These are phyloP conservation scores for Erodium moschatum DNA, from an alignment of 441 rosid species.

Conservation along the genomic window DNA sequence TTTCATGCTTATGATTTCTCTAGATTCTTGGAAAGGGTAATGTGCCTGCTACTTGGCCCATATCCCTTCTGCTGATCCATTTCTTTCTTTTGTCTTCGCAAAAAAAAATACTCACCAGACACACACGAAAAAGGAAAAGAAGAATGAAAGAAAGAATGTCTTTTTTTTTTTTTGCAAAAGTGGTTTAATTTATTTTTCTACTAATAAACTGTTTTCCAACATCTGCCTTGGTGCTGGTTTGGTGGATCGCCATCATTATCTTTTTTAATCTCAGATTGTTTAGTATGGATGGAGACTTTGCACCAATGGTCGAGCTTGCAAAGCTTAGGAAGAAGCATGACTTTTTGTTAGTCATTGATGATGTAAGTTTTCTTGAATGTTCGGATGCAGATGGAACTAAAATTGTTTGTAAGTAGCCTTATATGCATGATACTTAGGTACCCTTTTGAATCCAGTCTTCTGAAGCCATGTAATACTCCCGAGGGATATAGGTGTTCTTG, in stretches of 20 bases:
- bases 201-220: not conserved
- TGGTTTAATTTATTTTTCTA: not conserved
- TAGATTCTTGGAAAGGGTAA: not conserved
- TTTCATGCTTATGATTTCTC: not conserved
- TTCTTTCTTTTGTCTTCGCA: not conserved
- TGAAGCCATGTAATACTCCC: not conserved
- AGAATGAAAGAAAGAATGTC: not conserved
- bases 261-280: conserved; percentile 50
- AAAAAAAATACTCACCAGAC: not conserved
- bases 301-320: conserved; percentile 71
- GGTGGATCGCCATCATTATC: conserved; percentile 9
- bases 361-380: conserved; percentile 45
- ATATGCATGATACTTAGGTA: not conserved
- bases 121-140: not conserved
- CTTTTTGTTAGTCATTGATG: conserved; percentile 76
- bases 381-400: conserved; percentile 3
- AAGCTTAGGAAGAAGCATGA: conserved; percentile 63
- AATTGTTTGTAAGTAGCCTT: conserved; percentile 11
- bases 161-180: not conserved
- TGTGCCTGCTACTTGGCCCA: not conserved
- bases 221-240: not conserved
- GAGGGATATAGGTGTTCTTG: not conserved
- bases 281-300: conserved; percentile 99
- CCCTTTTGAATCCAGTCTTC: not conserved
- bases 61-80: not conserved